A percentile compares a stretch with the other conserved stretches of the same genome.
Evolutionary conservation across 257 asterid species (phyloP).

Genomic region (Salvia miltiorrhiza): DNA sequence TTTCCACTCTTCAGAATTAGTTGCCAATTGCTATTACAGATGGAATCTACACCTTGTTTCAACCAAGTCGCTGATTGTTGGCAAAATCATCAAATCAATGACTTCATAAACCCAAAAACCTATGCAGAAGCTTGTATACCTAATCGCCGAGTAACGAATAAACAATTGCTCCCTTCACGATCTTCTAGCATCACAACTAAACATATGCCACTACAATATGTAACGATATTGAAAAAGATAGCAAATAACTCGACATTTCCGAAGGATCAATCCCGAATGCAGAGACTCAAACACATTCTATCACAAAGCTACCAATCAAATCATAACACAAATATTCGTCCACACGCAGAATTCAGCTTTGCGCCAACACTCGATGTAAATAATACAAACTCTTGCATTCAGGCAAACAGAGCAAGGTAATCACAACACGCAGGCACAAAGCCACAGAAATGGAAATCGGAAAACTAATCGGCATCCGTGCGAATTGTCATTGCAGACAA

Average conservation of each 20-base stretch:
- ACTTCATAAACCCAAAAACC: background rate
- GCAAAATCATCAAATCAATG: background rate
- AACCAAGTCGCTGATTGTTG: background rate
- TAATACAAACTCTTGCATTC: background rate
- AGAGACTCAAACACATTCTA: background rate
- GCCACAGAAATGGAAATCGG: background rate
- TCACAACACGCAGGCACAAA: background rate
- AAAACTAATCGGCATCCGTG: background rate
- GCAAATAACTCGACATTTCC: background rate
- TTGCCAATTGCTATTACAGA: background rate
- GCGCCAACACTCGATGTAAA: conserved; percentile 3
- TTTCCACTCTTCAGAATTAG: background rate
- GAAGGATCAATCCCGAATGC: background rate
- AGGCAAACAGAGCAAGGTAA: background rate
- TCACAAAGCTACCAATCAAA: background rate
- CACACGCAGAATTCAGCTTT: background rate
- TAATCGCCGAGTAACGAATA: background rate
- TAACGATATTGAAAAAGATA: background rate
- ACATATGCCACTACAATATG: background rate
- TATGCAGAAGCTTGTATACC: background rate
- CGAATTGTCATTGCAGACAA: background rate
- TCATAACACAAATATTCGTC: background rate
- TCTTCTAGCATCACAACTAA: conserved; percentile 6
- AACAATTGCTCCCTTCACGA: background rate
- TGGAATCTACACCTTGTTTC: background rate